These are phyloP conservation scores for Neofusicoccum ribis DNA, from an alignment of 2,329 filamentous ascomycete species.

Conservation along the genomic window DNA sequence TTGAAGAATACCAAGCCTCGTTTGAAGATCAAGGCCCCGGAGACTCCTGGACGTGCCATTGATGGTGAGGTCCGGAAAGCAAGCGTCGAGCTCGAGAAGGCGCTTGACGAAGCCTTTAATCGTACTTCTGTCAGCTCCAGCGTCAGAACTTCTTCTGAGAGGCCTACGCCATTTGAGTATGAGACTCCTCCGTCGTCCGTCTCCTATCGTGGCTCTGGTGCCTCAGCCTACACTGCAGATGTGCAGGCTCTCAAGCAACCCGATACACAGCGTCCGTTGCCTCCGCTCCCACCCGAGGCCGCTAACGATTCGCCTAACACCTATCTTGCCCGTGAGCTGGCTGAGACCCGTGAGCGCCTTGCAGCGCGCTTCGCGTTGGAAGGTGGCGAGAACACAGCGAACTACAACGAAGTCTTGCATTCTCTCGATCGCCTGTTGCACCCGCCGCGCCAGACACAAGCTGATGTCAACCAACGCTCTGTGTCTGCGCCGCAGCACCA, in stretches of 20 bases:
- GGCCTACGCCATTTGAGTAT: slow-evolving; percentile 38
- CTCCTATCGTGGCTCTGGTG: slow-evolving; percentile 41
- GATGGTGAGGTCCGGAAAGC: slow-evolving; percentile 81
- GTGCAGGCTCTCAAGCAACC: not conserved
- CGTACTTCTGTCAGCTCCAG: slow-evolving; percentile 60
- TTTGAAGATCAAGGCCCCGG: slow-evolving; percentile 4
- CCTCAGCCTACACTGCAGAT: slow-evolving; percentile 13
- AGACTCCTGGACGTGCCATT: slow-evolving; percentile 54
- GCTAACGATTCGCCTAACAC: slow-evolving; percentile 49
- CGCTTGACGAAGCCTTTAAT: slow-evolving; percentile 91
- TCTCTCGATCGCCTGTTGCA: slow-evolving; percentile 17
- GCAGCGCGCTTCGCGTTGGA: slow-evolving; percentile 52
- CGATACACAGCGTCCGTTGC: slow-evolving; percentile 42
- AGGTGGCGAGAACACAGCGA: slow-evolving; percentile 47
- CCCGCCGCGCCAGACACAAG: slow-evolving; percentile 18
- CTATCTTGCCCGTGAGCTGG: slow-evolving; percentile 56
- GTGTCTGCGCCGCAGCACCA: slow-evolving; percentile 49
- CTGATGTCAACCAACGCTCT: slow-evolving; percentile 39
- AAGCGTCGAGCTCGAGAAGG: slow-evolving; percentile 80
- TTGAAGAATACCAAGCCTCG: slow-evolving; percentile 16
- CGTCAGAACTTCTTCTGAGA: slow-evolving; percentile 45
- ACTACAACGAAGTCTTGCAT: slow-evolving; percentile 55
- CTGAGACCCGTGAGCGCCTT: slow-evolving; percentile 59
- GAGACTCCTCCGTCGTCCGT: slow-evolving; percentile 56
- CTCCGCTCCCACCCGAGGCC: slow-evolving; percentile 39